Evolutionary conservation across 2,329 filamentous ascomycete species (phyloP), one percentile per base, ranked within the genome.

Genomic region (Epichloe festucae): DNA sequence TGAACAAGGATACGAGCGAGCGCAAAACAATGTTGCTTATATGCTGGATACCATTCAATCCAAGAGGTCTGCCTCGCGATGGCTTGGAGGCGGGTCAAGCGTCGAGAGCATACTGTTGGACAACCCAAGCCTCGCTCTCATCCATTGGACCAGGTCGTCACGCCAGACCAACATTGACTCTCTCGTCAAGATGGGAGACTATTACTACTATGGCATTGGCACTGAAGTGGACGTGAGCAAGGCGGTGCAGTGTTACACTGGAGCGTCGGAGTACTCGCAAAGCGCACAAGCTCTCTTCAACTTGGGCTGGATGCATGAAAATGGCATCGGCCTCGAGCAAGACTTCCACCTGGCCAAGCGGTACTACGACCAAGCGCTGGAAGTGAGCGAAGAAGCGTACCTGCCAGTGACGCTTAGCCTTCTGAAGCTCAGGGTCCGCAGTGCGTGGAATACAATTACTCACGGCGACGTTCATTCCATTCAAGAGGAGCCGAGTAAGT

Each of bases 291-390:
- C 94, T 14, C 81, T 96, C 52, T 98, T 89, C 79, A 97, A 98
- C 61, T 74, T 98, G 14, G 94, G 93, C 5, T 98, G 93, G 93
- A 97, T 98, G 91, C 89, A 98, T 63, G 93, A 98, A 69, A 96
- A 97, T 62, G 93, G 93, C 7, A 76, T 97, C 48, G 89, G 90
- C 2, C 79, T 97, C 19, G 85, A 87, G 51, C 93, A 98, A 65
- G 93, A 98, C 64, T 98, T 94, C 65, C 93, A 98, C 63, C 81
- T 98, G 52, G 93, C 94, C 2, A 98, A 98, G 70, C 77, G 93
- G 50, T 95, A 90, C 68, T 98, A 98, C 63, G 93, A 98, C 61
- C 78, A 93, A 54, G 91, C 93, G 1, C 72, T 96, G 34, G 88
- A 90, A 62, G 90, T 91, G 0, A 98, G 95, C 60, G 78, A 84